Percentiles rank a stretch among this genome's conserved stretches.
Conservation (phyloP, 2,329 filamentous ascomycete species). For the Trichophyton simii region DNA sequence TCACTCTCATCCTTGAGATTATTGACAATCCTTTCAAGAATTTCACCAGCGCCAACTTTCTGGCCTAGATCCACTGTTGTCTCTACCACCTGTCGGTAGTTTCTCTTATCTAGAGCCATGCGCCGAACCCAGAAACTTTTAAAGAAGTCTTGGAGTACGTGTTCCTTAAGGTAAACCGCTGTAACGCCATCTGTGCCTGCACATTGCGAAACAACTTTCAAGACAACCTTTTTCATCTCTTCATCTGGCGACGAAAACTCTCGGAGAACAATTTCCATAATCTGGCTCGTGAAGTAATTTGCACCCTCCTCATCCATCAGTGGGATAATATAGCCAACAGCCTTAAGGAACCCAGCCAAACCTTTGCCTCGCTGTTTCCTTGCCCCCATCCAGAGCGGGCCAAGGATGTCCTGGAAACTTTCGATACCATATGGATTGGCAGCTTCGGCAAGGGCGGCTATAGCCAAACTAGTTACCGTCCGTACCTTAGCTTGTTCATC, state of each 20-base stretch:
- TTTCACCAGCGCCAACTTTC: conserved; percentile 95
- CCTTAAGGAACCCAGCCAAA: conserved; percentile 89
- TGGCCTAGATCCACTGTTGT: conserved; percentile 94
- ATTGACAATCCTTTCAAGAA: conserved; percentile 80
- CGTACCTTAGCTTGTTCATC: conserved; percentile 97
- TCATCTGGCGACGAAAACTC: conserved; percentile 96
- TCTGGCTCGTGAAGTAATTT: conserved; percentile 96
- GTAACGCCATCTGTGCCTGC: conserved; percentile 91
- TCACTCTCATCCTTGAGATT: conserved; percentile 98
- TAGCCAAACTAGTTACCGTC: conserved; percentile 88
- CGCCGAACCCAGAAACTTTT: conserved; percentile 96
- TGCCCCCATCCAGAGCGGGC: conserved; percentile 91
- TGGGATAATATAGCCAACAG: conserved; percentile 94
- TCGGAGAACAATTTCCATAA: conserved; percentile 94
- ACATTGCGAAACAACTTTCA: conserved; percentile 95
- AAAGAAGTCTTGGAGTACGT: conserved; percentile 92
- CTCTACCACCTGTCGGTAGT: conserved; percentile 95
- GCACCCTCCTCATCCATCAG: conserved; percentile 99
- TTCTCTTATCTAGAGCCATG: conserved; percentile 94
- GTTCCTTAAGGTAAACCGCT: conserved; percentile 84
- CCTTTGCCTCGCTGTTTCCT: conserved; percentile 95
- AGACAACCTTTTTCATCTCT: conserved; percentile 99
- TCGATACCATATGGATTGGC: conserved; percentile 98
- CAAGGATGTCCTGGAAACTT: conserved; percentile 94
- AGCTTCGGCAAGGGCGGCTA: conserved; percentile 88